A percentile compares a stretch with the other conserved stretches of the same genome.
Evolutionary conservation across 1,284 basidiomycete species (phyloP).

Genomic region (Exobasidium cylindrosporum): DNA sequence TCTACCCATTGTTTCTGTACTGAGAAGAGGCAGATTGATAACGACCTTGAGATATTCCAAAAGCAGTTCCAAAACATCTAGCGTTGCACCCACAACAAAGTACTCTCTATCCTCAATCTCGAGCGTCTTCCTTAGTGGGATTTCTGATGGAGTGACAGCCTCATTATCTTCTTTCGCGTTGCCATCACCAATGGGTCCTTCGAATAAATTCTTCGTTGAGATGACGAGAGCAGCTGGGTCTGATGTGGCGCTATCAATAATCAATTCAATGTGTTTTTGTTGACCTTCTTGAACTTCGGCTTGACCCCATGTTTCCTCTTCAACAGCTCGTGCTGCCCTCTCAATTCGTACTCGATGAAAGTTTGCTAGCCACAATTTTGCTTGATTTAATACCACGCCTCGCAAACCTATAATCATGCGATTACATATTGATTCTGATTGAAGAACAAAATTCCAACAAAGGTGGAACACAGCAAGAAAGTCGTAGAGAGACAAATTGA

Average conservation of each 20-base stretch:
- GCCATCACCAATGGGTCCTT: background rate
- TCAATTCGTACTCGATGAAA: constrained; percentile 83
- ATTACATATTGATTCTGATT: constrained; percentile 76
- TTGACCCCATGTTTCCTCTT: constrained; percentile 84
- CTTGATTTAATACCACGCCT: constrained; percentile 59
- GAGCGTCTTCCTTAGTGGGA: constrained; percentile 66
- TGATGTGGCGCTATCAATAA: constrained; percentile 76
- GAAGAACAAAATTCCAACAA: constrained; percentile 83
- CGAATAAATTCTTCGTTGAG: constrained; percentile 12
- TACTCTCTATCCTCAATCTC: constrained; percentile 68
- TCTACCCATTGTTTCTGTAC: constrained; percentile 88
- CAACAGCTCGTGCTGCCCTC: constrained; percentile 80
- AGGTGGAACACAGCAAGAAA: constrained; percentile 80
- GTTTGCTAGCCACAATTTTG: constrained; percentile 77
- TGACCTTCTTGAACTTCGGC: constrained; percentile 68
- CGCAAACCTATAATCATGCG: constrained; percentile 83
- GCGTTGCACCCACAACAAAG: constrained; percentile 73
- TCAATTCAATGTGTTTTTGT: constrained; percentile 70
- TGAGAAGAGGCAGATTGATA: constrained; percentile 80
- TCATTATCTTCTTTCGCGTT: constrained; percentile 1
- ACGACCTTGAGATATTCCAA: constrained; percentile 84
- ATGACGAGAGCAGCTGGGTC: constrained; percentile 66
- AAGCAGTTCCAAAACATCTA: constrained; percentile 72
- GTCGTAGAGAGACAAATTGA: constrained; percentile 67
- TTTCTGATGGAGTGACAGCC: no score